phyloP scores from a whole-genome alignment of 2,329 filamentous ascomycete genomes.

The Fusarium buharicum region DNA sequence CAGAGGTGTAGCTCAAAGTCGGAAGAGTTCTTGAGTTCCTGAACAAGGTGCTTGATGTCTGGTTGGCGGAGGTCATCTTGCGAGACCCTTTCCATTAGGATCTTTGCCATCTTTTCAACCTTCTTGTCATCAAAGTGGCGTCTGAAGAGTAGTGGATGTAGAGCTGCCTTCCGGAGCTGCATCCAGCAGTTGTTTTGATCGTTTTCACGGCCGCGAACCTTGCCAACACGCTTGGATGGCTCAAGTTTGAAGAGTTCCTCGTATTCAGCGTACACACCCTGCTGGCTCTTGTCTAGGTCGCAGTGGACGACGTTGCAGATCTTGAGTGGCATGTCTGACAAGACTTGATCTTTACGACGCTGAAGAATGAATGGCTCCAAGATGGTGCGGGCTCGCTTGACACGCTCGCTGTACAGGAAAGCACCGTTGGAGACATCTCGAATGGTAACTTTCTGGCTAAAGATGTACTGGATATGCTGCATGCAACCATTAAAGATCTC shows the following conservation, averaged over 20 bases:
- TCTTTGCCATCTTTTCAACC: constrained; percentile 80
- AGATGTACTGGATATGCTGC: constrained; percentile 85
- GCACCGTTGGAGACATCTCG: constrained; percentile 82
- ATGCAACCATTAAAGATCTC: constrained; percentile 80
- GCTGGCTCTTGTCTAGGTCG: constrained; percentile 78
- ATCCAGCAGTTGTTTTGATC: constrained; percentile 81
- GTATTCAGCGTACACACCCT: constrained; percentile 74
- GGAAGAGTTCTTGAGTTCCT: constrained; percentile 67
- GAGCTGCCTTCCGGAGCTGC: constrained; percentile 89
- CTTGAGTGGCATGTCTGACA: constrained; percentile 85
- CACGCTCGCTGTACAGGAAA: constrained; percentile 86
- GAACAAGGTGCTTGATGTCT: constrained; percentile 62
- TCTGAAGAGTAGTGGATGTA: constrained; percentile 89
- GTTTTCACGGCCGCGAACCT: constrained; percentile 59
- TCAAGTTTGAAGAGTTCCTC: constrained; percentile 72
- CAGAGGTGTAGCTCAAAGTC: constrained; percentile 74
- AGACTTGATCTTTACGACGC: constrained; percentile 90
- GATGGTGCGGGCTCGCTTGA: constrained; percentile 87
- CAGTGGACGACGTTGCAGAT: constrained; percentile 82
- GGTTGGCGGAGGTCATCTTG: constrained; percentile 64
- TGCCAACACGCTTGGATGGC: constrained; percentile 63
- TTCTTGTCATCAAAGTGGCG: constrained; percentile 80
- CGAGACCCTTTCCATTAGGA: constrained; percentile 76
- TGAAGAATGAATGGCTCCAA: constrained; percentile 95
- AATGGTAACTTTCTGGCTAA: constrained; percentile 90